Base-by-base conservation (phyloP, 1,284 basidiomycete genomes). In the Tremellales sp. region DNA sequence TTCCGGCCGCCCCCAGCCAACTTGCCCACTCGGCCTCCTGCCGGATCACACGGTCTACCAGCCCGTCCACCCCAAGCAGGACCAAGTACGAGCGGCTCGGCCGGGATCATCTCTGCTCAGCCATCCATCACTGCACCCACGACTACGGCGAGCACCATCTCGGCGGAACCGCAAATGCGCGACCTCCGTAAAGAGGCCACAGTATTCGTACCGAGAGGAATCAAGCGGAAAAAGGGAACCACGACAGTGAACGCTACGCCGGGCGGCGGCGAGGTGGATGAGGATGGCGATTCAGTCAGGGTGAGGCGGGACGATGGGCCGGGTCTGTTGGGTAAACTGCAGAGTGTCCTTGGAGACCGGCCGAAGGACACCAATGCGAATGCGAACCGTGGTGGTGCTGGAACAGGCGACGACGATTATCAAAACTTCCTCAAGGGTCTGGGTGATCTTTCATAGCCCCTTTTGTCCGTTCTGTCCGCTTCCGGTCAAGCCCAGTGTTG, bases 171-270 rank as follows among this genome's bases (percentile, higher is more conserved):
- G 1, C 79, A 89, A 64, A 72, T 97, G 40, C 85, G 91, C 21
- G 88, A 97, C 69, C 78, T 96, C 57, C 89, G 90, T 75, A 91
- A 89, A 70, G 91, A 97, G 68, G 84, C 86, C 7, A 92, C 89
- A 0, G 82, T 87, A 0, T 96, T 97, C 63, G 82, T 94, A 1
- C 91, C 91, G 1, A 58, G 74, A 13, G 74, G 71, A 2, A 62
- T 76, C 11, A 73, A 72, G 55, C 56, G 67, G 43, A 70, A 70
- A 48, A 62, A 65, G 46, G 51, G 42, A 6, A 44, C 45, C 8
- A 52, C 46, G 10, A 39, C 48, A 3, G 59, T 73, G 47, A 68
- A 70, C 39, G 67, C 72, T 12, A 64, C 72, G 1, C 70, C 73
- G 4, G 64, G 61, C 2, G 54, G 56, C 5, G 70, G 70, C 11